Evolutionary conservation across 108 stramenopile genomes (phyloP).

Genomic region (Craspedostauros australis): DNA sequence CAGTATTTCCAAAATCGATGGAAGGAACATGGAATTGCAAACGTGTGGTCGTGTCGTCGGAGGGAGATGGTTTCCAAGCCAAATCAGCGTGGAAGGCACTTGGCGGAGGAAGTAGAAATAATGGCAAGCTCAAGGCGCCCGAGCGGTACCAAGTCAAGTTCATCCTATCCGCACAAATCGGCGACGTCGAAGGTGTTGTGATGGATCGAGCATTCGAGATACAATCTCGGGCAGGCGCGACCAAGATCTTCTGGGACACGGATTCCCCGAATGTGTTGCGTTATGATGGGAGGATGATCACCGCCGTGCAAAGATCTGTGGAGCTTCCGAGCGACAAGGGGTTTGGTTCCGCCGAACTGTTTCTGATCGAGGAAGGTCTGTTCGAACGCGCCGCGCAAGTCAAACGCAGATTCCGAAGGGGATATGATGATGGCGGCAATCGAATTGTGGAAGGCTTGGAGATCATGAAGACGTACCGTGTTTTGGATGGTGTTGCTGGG

Average conservation of each 20-base stretch:
- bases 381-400: conserved; percentile 37
- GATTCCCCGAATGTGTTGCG: conserved; percentile 13
- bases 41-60: conserved; percentile 34
- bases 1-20: conserved; percentile 47
- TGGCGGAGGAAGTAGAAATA: conserved; percentile 27
- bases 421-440: conserved; percentile 41
- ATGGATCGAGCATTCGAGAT: conserved; percentile 44
- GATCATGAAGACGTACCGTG: conserved; percentile 56
- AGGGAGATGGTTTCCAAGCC: conserved; percentile 56
- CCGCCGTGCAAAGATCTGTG: conserved; percentile 37
- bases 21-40: conserved; percentile 35
- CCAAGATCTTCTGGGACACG: conserved; percentile 10
- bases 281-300: conserved; percentile 13
- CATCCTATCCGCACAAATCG: conserved; percentile 22
- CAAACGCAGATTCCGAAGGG: conserved; percentile 38
- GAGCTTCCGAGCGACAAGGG: conserved; percentile 41
- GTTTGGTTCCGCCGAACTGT: conserved; percentile 45
- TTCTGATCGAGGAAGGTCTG: conserved; percentile 33
- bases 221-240: conserved; percentile 15
- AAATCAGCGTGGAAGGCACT: conserved; percentile 37
- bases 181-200: conserved; percentile 18
- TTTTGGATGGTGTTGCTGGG: conserved; percentile 65
- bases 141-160: conserved; percentile 33
- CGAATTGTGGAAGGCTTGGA: conserved; percentile 65
- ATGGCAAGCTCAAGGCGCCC: conserved; percentile 6